These are phyloP conservation scores for Beta macrorhiza DNA, from an alignment of 179 eudicot genomes.

Conservation along the genomic window DNA sequence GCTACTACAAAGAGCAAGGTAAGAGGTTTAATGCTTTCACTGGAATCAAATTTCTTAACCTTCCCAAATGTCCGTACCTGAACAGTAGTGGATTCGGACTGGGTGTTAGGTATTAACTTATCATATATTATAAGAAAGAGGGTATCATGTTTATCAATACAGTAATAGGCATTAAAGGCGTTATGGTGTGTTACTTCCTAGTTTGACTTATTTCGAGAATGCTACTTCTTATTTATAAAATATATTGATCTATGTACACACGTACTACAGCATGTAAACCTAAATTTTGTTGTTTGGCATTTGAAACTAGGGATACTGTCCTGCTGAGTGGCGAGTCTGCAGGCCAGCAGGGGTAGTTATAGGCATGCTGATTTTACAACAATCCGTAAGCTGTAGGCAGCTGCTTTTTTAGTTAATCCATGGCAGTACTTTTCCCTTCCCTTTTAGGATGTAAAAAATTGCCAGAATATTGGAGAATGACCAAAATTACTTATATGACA, in stretches of 20 bases:
- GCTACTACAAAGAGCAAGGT: constrained; percentile 89
- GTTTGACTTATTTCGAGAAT: not conserved
- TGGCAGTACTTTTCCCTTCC: not conserved
- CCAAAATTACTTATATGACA: not conserved
- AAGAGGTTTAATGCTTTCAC: constrained; percentile 11
- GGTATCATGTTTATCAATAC: not conserved
- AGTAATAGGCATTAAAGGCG: not conserved
- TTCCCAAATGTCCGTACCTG: not conserved
- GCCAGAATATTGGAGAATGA: not conserved
- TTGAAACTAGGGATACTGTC: not conserved
- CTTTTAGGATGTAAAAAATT: not conserved
- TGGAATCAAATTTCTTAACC: not conserved
- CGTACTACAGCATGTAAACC: not conserved
- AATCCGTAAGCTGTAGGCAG: not conserved
- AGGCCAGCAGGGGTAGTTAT: not conserved
- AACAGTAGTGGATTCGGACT: too few species aligned
- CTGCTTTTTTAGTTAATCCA: not conserved
- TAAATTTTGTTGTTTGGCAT: not conserved
- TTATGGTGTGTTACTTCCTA: not conserved
- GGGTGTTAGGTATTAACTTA: not conserved
- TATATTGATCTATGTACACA: not conserved
- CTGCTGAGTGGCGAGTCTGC: not conserved
- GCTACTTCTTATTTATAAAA: not conserved
- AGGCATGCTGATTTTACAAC: not conserved
- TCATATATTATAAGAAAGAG: not conserved